phyloP scores from a whole-genome alignment of 176 grass and related monocot species.

The Chloris gayana region DNA sequence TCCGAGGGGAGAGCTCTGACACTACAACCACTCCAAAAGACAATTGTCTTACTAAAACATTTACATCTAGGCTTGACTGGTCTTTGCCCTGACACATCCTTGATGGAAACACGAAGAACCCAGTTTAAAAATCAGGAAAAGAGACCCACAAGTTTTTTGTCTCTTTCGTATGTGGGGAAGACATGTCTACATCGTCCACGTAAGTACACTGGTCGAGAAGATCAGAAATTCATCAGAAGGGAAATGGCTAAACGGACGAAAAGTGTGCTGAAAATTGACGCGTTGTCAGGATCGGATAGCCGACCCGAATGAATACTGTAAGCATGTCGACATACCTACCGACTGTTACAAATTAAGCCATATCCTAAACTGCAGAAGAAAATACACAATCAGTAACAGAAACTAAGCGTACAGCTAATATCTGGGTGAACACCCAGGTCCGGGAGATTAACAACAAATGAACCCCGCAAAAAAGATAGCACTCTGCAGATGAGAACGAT shows the following conservation, averaged over 20 bases:
- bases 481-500: background rate
- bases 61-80: slow-evolving; percentile 24
- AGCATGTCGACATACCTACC: slow-evolving; percentile 5
- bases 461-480: background rate
- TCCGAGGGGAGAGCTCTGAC: slow-evolving; percentile 15
- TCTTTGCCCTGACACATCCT: slow-evolving; percentile 17
- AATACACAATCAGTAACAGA: background rate
- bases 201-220: background rate
- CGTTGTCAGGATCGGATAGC: background rate
- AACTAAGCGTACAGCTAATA: background rate
- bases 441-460: background rate
- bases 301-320: background rate
- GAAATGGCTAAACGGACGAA: slow-evolving; percentile 5
- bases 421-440: background rate
- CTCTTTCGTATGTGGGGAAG: background rate
- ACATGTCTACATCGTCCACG: slow-evolving; percentile 3
- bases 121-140: background rate
- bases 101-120: slow-evolving; percentile 14
- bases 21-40: background rate
- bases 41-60: slow-evolving; percentile 4
- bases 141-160: background rate
- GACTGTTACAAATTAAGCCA: too few relatives aligned
- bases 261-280: background rate
- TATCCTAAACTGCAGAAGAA: too few relatives aligned
- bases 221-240: background rate